phyloP scores from a whole-genome alignment of 2,329 filamentous ascomycete genomes.

The Fusarium hostae region DNA sequence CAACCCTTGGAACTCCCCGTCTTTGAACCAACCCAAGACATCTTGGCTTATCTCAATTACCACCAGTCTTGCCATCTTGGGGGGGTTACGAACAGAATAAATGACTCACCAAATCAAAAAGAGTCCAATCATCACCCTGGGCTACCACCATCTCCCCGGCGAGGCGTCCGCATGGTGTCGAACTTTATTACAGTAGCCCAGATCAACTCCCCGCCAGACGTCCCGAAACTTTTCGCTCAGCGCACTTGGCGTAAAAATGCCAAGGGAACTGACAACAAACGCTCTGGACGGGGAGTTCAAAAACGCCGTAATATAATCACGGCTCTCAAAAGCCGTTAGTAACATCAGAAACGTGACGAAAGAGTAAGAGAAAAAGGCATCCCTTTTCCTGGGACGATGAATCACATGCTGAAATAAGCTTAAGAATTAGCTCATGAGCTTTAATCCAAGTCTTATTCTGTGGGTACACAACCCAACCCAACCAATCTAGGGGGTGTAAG shows the following conservation, averaged over 20 bases:
- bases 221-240: conserved; percentile 1
- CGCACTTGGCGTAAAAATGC: conserved; percentile 1
- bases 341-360: neutral
- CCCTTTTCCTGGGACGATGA: neutral
- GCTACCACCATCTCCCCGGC: conserved; percentile 22
- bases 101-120: conserved; percentile 31
- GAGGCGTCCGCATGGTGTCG: conserved; percentile 15
- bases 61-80: conserved; percentile 27
- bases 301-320: neutral
- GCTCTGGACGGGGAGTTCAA: neutral
- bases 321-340: fast-evolving
- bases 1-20: neutral
- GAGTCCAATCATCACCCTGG: conserved; percentile 16
- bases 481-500: no score
- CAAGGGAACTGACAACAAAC: conserved; percentile 15
- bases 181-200: neutral
- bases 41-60: conserved; percentile 29
- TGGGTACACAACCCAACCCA: neutral
- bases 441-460: conserved; percentile 26
- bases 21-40: conserved; percentile 12
- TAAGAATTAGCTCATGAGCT: conserved; percentile 27
- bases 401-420: conserved; percentile 27
- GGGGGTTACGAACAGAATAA: conserved; percentile 29
- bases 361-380: neutral
- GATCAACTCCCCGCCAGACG: conserved; percentile 37